Conservation (phyloP, 2,329 filamentous ascomycete species). For the Neoarthrinium moseri region DNA sequence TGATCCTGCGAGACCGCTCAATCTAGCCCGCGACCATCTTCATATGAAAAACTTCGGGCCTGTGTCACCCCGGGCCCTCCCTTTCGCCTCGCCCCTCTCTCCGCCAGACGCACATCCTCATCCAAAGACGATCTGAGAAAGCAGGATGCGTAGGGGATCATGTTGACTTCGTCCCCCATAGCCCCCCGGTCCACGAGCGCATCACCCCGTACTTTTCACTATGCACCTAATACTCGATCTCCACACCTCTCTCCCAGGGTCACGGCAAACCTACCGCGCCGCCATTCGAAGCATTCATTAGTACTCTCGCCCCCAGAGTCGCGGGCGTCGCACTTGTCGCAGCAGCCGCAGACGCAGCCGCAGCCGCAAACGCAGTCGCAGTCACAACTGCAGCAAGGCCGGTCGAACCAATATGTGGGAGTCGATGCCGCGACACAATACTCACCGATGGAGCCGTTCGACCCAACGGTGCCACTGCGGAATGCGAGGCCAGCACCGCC, state of each 20-base stretch:
- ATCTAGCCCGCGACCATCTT: too few relatives aligned
- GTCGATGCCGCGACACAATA: constrained; percentile 49
- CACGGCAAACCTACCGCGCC: constrained; percentile 38
- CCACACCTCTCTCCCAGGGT: constrained; percentile 40
- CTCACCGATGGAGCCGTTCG: constrained; percentile 46
- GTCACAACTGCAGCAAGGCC: constrained; percentile 19
- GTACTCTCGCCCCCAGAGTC: constrained; percentile 28
- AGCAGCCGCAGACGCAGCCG: constrained; percentile 11
- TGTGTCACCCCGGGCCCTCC: not conserved
- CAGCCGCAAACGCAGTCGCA: constrained; percentile 22
- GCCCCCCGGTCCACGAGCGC: constrained; percentile 50
- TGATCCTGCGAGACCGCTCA: too few relatives aligned
- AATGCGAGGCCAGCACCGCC: constrained; percentile 20
- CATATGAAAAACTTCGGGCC: not conserved
- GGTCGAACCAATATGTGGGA: constrained; percentile 41
- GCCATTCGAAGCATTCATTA: constrained; percentile 33
- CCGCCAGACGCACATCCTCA: not conserved
- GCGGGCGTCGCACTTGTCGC: constrained; percentile 25
- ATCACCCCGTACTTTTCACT: constrained; percentile 49
- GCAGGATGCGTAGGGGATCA: constrained; percentile 52
- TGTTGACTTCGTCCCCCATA: constrained; percentile 59
- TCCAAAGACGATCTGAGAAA: constrained; percentile 16
- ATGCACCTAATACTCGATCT: constrained; percentile 43
- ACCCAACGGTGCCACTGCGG: constrained; percentile 34
- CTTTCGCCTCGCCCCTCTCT: not conserved